Conservation (phyloP, 2,329 filamentous ascomycete genomes). For the Xylariaceae sp. region DNA sequence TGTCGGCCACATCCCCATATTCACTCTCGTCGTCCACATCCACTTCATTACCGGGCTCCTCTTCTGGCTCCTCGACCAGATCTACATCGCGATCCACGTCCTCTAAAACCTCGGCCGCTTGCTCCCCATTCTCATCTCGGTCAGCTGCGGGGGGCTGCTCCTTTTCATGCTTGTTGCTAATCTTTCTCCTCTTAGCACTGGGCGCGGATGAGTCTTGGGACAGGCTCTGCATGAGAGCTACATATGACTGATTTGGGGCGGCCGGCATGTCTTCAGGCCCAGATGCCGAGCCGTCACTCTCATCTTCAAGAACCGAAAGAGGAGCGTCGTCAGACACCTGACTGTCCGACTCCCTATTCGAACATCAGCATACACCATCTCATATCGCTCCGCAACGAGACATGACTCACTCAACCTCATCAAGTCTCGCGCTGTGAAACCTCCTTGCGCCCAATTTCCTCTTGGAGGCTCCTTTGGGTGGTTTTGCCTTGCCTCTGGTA, state of each 20-base stretch:
- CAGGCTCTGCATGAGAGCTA: slow-evolving; percentile 56
- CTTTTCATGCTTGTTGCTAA: slow-evolving; percentile 37
- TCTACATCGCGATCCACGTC: slow-evolving; percentile 39
- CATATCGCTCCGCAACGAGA: neutral
- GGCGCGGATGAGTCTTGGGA: slow-evolving; percentile 41
- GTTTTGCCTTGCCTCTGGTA: slow-evolving; percentile 19
- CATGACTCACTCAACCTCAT: slow-evolving; percentile 39
- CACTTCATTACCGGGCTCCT: slow-evolving; percentile 36
- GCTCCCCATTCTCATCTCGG: slow-evolving; percentile 17
- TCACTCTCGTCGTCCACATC: slow-evolving; percentile 42
- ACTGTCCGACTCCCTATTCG: slow-evolving; percentile 28
- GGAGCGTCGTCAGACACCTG: slow-evolving; percentile 35
- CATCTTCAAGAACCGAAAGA: slow-evolving; percentile 38
- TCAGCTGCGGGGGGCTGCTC: slow-evolving; percentile 7
- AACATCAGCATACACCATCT: slow-evolving; percentile 10
- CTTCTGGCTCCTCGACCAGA: slow-evolving; percentile 47
- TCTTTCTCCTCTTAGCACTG: slow-evolving; percentile 54
- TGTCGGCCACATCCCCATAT: slow-evolving; percentile 45
- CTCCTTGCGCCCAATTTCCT: slow-evolving; percentile 32
- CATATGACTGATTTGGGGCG: slow-evolving; percentile 46
- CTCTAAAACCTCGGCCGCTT: slow-evolving; percentile 28
- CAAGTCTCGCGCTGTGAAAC: slow-evolving; percentile 45
- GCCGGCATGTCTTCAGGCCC: slow-evolving; percentile 35
- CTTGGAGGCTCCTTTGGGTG: slow-evolving; percentile 18
- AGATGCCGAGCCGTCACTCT: slow-evolving; percentile 46